phyloP scores from a whole-genome alignment of 2,329 filamentous ascomycete genomes.

The Dactylellina drechsleri region DNA sequence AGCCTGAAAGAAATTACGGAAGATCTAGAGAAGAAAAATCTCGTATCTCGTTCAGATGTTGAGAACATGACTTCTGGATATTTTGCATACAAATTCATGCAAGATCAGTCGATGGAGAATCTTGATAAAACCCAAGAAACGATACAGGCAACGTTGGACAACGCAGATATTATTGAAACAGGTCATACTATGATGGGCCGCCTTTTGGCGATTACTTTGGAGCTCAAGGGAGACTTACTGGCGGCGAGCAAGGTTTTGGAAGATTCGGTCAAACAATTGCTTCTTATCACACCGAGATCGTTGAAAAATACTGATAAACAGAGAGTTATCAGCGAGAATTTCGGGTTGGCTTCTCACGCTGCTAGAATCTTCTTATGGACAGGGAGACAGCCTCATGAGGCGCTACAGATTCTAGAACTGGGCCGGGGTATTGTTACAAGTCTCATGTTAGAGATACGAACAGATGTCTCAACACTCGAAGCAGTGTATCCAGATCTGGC shows the following conservation, averaged over 20 bases:
- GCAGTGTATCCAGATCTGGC: constrained; percentile 39
- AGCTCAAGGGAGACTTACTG: neutral
- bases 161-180: neutral
- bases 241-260: constrained; percentile 8
- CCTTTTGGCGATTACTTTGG: constrained; percentile 1
- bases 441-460: constrained; percentile 14
- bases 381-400: neutral
- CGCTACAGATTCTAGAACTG: neutral
- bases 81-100: too few species aligned
- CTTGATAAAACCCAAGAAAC: constrained; percentile 1
- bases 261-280: constrained; percentile 4
- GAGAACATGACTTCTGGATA: neutral
- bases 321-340: constrained; percentile 1
- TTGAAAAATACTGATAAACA: constrained; percentile 17
- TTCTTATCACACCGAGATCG: constrained; percentile 8
- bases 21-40: too few species aligned
- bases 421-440: constrained; percentile 1
- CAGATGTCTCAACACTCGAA: neutral
- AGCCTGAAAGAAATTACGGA: neutral
- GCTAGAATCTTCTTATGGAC: constrained; percentile 6
- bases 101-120: neutral
- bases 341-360: constrained; percentile 9
- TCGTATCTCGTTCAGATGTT: too few species aligned
- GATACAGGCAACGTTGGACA: constrained; percentile 5
- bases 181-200: constrained; percentile 4